Conservation (phyloP, 768 basidiomycete genomes). For the Xanthoconium stramineum region DNA sequence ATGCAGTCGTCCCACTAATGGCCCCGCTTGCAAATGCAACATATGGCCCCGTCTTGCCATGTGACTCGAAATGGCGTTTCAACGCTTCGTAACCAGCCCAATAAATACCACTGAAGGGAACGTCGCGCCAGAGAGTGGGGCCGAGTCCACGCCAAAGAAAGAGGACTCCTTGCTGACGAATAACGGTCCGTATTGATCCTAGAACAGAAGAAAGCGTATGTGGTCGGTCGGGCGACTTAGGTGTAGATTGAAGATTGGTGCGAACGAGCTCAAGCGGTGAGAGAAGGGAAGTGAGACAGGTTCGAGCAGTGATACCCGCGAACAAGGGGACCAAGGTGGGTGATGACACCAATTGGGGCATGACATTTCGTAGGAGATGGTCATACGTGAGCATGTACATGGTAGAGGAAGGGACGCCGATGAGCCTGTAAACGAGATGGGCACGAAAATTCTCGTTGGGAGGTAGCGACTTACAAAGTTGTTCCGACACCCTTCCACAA, state of each 20-base stretch:
- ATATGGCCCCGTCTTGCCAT: conserved; percentile 54
- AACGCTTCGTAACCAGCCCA: conserved; percentile 93
- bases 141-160: conserved; percentile 90
- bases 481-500: conserved; percentile 97
- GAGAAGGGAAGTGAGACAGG: conserved; percentile 68
- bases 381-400: conserved; percentile 97
- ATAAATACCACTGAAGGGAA: conserved; percentile 95
- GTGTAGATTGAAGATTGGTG: conserved; percentile 90
- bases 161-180: conserved; percentile 58
- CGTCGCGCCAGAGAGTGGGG: conserved; percentile 93
- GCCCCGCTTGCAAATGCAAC: conserved; percentile 91
- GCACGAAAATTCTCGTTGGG: background rate
- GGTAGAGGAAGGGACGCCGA: conserved; percentile 89
- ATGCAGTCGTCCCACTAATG: conserved; percentile 80
- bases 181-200: conserved; percentile 54
- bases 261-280: conserved; percentile 93
- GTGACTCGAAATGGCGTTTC: conserved; percentile 59
- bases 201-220: conserved; percentile 78
- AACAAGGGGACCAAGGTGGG: conserved; percentile 61
- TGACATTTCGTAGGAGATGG: conserved; percentile 62
- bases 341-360: conserved; percentile 60
- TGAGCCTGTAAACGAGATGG: conserved; percentile 49
- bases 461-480: conserved; percentile 57
- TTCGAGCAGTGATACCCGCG: conserved; percentile 81
- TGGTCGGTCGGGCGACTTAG: conserved; percentile 62